Conservation (phyloP, 805 yeast species). For the Wickerhamiella cacticola region DNA sequence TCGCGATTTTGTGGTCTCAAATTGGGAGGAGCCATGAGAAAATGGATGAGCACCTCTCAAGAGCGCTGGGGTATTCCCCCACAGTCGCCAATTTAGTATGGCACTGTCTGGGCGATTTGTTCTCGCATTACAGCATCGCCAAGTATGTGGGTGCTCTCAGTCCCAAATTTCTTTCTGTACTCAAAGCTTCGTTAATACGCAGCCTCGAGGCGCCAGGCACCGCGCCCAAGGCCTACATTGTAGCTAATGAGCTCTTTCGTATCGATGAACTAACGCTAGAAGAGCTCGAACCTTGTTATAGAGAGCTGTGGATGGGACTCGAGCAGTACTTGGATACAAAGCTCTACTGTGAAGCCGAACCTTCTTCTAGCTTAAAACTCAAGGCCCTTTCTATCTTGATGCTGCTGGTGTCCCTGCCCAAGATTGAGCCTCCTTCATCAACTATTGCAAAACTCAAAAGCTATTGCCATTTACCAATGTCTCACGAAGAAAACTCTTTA, state of each 20-base stretch:
- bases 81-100: not conserved
- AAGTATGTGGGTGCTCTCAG: not conserved
- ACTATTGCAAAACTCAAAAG: not conserved
- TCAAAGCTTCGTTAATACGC: not conserved
- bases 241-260: not conserved
- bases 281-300: not conserved
- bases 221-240: not conserved
- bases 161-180: not conserved
- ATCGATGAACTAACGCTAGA: not conserved
- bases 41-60: not conserved
- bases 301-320: not conserved
- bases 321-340: not conserved
- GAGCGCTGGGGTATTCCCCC: not conserved
- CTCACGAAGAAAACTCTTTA: not conserved
- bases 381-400: not conserved
- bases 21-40: not conserved
- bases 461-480: not conserved
- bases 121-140: not conserved
- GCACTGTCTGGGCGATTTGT: not conserved
- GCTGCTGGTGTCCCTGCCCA: not conserved
- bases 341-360: not conserved
- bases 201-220: not conserved
- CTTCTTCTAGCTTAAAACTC: not conserved
- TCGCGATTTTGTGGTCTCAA: not conserved
- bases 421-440: not conserved